phyloP scores from a whole-genome alignment of 2,329 filamentous ascomycete genomes.

The Xylariaceae sp. region DNA sequence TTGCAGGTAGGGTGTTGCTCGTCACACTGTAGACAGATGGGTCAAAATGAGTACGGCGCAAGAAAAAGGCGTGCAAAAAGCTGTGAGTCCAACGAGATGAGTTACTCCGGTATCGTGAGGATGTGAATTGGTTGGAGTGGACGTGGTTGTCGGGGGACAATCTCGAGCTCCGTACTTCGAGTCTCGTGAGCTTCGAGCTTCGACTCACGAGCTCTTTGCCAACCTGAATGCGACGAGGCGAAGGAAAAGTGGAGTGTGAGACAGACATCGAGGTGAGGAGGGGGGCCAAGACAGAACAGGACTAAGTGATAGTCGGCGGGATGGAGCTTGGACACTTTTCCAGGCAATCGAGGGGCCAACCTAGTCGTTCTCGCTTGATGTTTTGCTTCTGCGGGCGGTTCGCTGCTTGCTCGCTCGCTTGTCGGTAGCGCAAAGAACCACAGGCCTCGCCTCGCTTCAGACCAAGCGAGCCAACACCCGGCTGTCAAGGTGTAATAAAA shows the following conservation, averaged over 20 bases:
- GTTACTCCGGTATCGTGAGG: not conserved
- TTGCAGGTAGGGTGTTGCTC: slow-evolving; percentile 90
- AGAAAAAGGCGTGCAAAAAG: not conserved
- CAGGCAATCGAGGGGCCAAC: no score
- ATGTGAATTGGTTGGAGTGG: slow-evolving; percentile 10
- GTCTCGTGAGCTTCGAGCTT: no score
- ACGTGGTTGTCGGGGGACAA: slow-evolving; percentile 2
- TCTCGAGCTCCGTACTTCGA: no score
- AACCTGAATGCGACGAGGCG: no score
- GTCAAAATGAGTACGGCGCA: not conserved
- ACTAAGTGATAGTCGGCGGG: not conserved
- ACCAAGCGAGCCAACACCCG: slow-evolving; percentile 37
- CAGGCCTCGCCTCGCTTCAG: slow-evolving; percentile 23
- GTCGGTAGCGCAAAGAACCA: slow-evolving; percentile 32
- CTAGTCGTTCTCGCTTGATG: slow-evolving; percentile 3
- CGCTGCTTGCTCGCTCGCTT: slow-evolving; percentile 32
- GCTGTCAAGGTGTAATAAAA: no score
- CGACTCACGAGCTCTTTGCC: no score
- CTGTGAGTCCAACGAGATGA: not conserved
- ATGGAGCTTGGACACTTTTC: slow-evolving; percentile 3
- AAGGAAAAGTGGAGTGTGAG: no score
- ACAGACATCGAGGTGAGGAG: not conserved
- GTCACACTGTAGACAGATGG: slow-evolving; percentile 68
- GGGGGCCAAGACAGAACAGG: not conserved
- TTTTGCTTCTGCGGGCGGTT: slow-evolving; percentile 8